Evolutionary conservation across 768 basidiomycete species (phyloP), one percentile per base, ranked within the genome.

Genomic region (Rhizopogon vulgaris): DNA sequence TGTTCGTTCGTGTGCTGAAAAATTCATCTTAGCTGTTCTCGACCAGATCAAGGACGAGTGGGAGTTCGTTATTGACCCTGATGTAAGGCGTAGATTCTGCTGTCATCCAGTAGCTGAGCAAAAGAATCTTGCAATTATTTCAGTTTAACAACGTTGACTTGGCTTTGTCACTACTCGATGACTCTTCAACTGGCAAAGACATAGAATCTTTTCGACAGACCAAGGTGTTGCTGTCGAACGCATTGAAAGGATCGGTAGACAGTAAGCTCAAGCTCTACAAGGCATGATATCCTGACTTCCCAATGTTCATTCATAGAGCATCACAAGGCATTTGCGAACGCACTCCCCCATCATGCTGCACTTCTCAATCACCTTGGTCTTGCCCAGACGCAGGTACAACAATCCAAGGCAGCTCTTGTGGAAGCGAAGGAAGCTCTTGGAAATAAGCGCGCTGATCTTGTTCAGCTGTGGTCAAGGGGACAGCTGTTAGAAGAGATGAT

Each of bases 401-500:
- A 80, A 36, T 80, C 92, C 12, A 84, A 90, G 39, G 71, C 78
- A 8, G 71, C 81, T 15, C 72, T 99, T 22, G 78, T 82, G 41
- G 91, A 93, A 63, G 78, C 86, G 1, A 92, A 89, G 59, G 90
- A 92, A 51, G 75, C 80, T 0, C 70, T 92, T 12, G 86, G 89
- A 15, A 85, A 74, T 58, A 92, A 90, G 65, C 81, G 92, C 41
- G 84, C 90, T 4, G 96, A 94, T 63, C 82, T 95, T 28, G 91
- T 85, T 41, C 93, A 90, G 61, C 74, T 98, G 25, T 94, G 92
- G 86, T 78, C 85, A 32, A 78, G 94, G 60, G 87, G 90, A 49
- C 89, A 94, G 61, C 86, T 82, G n/a, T 70, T 98, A 17, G 89
- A 95, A 62, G 96, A 98, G 68, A 98, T 98, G 93, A 78, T 94